Percentiles rank a stretch among this genome's conserved stretches.
phyloP scores from a whole-genome alignment of 768 basidiomycete species.

The Termitomyces sp. region DNA sequence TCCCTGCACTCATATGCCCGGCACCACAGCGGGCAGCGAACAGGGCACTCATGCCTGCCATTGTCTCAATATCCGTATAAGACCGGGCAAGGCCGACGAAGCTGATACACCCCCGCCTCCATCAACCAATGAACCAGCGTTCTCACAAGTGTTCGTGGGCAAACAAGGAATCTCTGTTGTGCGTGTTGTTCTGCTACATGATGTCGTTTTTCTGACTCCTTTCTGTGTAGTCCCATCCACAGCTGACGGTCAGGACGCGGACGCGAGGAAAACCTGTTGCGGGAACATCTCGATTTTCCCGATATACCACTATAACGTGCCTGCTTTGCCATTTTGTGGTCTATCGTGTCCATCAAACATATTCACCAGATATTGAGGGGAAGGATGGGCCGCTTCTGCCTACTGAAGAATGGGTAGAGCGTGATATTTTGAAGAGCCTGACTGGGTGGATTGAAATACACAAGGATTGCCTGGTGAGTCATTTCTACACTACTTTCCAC shows the following conservation, averaged over 20 bases:
- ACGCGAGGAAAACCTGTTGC: constrained; percentile 37
- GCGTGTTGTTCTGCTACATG: constrained; percentile 20
- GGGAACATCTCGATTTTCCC: constrained; percentile 44
- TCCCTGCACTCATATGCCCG: constrained; percentile 23
- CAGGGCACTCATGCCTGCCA: constrained; percentile 46
- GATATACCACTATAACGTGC: constrained; percentile 63
- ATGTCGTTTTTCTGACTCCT: constrained; percentile 9
- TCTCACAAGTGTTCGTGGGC: constrained; percentile 53
- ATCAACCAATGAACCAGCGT: constrained; percentile 33
- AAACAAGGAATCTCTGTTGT: constrained; percentile 67
- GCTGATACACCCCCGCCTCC: constrained; percentile 29
- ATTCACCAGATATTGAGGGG: constrained; percentile 51
- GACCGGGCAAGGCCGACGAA: constrained; percentile 27
- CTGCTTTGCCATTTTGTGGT: constrained; percentile 58
- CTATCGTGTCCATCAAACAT: constrained; percentile 65
- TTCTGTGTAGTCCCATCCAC: constrained; percentile 52
- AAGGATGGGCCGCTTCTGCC: constrained; percentile 65
- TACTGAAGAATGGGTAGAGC: constrained; percentile 72
- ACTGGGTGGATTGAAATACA: constrained; percentile 74
- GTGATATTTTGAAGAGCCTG: constrained; percentile 60
- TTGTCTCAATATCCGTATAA: constrained; percentile 68
- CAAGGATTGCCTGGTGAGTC: constrained; percentile 61
- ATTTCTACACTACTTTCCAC: constrained; percentile 2
- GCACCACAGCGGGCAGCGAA: constrained; percentile 17
- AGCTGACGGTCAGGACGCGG: constrained; percentile 63